Percentiles rank a stretch among this genome's conserved stretches.
Evolutionary conservation across 805 yeast species (phyloP).

Genomic region (Myxozyma mucilagina): DNA sequence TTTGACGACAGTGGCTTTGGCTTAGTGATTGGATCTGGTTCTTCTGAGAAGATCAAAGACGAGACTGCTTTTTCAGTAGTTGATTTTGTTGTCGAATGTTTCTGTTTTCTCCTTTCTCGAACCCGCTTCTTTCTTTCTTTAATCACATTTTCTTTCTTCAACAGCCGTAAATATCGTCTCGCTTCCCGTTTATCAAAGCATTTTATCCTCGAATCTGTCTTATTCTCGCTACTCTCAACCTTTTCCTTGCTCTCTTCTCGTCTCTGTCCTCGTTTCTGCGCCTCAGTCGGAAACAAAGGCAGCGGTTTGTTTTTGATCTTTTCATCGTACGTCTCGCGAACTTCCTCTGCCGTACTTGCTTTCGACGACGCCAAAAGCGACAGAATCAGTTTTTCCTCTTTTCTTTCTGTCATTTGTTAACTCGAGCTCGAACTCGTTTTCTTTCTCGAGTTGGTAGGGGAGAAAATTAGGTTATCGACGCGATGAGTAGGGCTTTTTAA

Average conservation of each 20-base stretch:
- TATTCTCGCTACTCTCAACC: too few relatives aligned
- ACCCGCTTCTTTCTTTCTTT: not conserved
- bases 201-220: too few relatives aligned
- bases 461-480: not conserved
- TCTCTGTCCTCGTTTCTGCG: not conserved
- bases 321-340: conserved; percentile 6
- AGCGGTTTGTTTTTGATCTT: conserved; percentile 17
- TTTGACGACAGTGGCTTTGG: conserved; percentile 27
- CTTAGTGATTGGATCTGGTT: not conserved
- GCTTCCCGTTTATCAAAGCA: too few relatives aligned
- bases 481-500: too few relatives aligned
- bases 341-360: not conserved
- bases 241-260: not conserved
- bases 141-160: not conserved
- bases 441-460: too few relatives aligned
- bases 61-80: not conserved
- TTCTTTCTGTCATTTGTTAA: too few relatives aligned
- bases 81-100: not conserved
- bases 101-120: not conserved
- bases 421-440: too few relatives aligned
- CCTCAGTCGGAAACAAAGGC: conserved; percentile 18
- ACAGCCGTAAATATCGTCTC: too few relatives aligned
- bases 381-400: not conserved
- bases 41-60: too few relatives aligned
- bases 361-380: not conserved